Percentiles rank a stretch among this genome's conserved stretches.
Evolutionary conservation across 805 yeast genomes (phyloP).

Genomic region (Candida ipomoeae): DNA sequence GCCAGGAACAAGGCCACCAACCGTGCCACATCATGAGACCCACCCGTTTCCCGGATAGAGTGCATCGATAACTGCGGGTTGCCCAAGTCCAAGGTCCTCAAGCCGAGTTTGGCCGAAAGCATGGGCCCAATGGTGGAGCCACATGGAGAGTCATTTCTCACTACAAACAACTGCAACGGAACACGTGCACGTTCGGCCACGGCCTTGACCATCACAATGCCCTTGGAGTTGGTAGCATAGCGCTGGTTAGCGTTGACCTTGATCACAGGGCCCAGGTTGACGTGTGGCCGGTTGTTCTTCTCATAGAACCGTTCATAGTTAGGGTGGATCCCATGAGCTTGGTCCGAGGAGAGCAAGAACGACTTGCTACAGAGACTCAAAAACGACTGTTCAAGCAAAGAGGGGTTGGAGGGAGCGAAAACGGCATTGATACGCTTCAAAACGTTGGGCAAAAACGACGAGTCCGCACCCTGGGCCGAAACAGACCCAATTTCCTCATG

Average conservation of each 20-base stretch:
- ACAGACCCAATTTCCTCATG: conserved; percentile 95
- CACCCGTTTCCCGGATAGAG: conserved; percentile 88
- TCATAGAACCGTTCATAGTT: conserved; percentile 80
- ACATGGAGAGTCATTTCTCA: conserved; percentile 87
- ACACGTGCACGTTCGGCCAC: conserved; percentile 63
- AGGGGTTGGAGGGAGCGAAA: conserved; percentile 27
- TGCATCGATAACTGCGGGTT: conserved; percentile 94
- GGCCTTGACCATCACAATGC: conserved; percentile 71
- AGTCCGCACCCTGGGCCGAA: conserved; percentile 95
- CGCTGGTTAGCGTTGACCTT: conserved; percentile 94
- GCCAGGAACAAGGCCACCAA: conserved; percentile 59
- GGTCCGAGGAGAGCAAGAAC: conserved; percentile 86
- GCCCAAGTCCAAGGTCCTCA: conserved; percentile 84
- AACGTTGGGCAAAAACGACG: conserved; percentile 80
- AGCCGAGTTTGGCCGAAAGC: conserved; percentile 79
- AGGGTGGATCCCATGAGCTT: conserved; percentile 97
- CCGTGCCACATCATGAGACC: conserved; percentile 64
- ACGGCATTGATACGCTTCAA: conserved; percentile 57
- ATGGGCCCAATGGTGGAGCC: conserved; percentile 97
- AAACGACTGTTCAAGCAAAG: conserved; percentile 30
- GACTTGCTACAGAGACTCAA: conserved; percentile 37
- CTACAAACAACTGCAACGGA: conserved; percentile 93
- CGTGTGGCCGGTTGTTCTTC: conserved; percentile 66
- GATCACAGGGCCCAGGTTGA: conserved; percentile 89
- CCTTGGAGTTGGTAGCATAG: conserved; percentile 90